These are phyloP conservation scores for Diaporthe humulicola DNA, from an alignment of 2,329 filamentous ascomycete genomes.

Conservation along the genomic window DNA sequence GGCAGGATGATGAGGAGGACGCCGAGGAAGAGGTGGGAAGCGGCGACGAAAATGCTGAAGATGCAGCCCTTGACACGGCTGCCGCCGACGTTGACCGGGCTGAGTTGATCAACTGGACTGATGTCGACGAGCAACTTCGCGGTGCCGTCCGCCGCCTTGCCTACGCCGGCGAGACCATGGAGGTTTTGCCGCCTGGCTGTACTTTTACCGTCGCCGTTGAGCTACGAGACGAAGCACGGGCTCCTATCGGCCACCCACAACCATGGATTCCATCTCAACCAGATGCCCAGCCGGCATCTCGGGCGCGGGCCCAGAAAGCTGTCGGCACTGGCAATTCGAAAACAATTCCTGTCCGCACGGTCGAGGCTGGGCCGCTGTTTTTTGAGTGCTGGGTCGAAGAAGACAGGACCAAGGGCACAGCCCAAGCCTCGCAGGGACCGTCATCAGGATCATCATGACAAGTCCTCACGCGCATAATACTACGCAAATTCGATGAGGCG, in stretches of 20 bases:
- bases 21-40: conserved; percentile 40
- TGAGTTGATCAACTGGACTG: conserved; percentile 61
- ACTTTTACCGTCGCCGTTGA: conserved; percentile 85
- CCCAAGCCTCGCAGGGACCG: conserved; percentile 19
- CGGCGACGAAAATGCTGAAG: conserved; percentile 32
- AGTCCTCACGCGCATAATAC: background rate
- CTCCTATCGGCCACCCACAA: conserved; percentile 72
- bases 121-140: conserved; percentile 81
- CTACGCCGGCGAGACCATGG: conserved; percentile 69
- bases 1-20: conserved; percentile 40
- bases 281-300: conserved; percentile 57
- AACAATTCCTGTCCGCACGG: conserved; percentile 65
- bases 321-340: conserved; percentile 53
- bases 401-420: conserved; percentile 57
- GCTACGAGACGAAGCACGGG: conserved; percentile 70
- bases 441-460: conserved; percentile 17
- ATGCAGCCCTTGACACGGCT: conserved; percentile 26
- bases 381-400: conserved; percentile 77
- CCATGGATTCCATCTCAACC: conserved; percentile 71
- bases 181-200: conserved; percentile 71
- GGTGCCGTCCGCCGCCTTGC: conserved; percentile 75
- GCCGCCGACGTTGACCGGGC: conserved; percentile 37
- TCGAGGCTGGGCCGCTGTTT: conserved; percentile 71
- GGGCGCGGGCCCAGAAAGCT: conserved; percentile 48
- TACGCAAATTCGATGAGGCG: background rate